Evolutionary conservation across 2,329 filamentous ascomycete species (phyloP).

Genomic region (Aspergillus sp.): DNA sequence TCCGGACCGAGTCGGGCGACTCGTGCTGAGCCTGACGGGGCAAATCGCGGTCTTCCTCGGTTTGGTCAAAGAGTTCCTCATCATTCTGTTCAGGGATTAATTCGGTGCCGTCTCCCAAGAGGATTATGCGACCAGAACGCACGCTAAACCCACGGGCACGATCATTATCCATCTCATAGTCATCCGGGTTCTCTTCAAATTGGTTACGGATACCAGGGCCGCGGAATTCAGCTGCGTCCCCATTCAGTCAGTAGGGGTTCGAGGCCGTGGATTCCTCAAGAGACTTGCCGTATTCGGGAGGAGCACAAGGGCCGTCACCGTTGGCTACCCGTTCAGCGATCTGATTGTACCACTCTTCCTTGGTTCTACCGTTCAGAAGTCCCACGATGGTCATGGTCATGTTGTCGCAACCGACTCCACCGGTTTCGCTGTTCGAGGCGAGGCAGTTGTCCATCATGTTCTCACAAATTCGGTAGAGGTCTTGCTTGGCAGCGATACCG

Average conservation of each 20-base stretch:
- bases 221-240: conserved; percentile 72
- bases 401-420: conserved; percentile 97
- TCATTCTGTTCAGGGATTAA: conserved; percentile 85
- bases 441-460: conserved; percentile 99
- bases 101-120: conserved; percentile 93
- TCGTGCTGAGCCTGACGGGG: conserved; percentile 76
- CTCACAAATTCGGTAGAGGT: conserved; percentile 91
- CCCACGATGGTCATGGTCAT: conserved; percentile 97
- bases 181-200: conserved; percentile 71
- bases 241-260: conserved; percentile 42
- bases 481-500: conserved; percentile 94
- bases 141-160: conserved; percentile 69
- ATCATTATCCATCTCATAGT: conserved; percentile 53
- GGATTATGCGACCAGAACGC: conserved; percentile 79
- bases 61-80: conserved; percentile 90
- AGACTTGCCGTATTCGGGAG: conserved; percentile 97
- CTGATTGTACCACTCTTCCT: conserved; percentile 98
- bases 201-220: conserved; percentile 79
- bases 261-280: conserved; percentile 43
- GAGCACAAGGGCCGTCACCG: conserved; percentile 96
- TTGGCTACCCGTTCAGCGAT: conserved; percentile 91
- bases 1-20: conserved; percentile 40
- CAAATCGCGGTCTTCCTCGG: conserved; percentile 81
- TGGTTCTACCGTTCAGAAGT: conserved; percentile 84
- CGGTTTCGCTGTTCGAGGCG: conserved; percentile 95